Evolutionary conservation across 495 filamentous ascomycete genomes (phyloP).

Genomic region (Gamarada debralockiae): DNA sequence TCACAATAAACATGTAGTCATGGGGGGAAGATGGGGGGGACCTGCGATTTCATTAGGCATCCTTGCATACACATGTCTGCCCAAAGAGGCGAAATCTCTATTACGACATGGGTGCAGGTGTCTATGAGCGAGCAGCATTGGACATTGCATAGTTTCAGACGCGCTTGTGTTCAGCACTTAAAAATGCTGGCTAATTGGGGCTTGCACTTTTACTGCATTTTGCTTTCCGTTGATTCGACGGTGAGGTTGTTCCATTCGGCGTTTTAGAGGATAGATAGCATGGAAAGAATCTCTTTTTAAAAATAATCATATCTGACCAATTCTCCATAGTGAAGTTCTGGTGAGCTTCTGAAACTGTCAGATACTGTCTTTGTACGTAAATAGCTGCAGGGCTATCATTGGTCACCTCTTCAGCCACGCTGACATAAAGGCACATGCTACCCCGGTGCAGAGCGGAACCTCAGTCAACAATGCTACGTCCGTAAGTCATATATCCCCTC

Average conservation of each 20-base stretch:
- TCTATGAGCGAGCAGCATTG: not conserved
- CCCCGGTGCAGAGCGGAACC: no score
- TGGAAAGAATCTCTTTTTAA: constrained; percentile 2
- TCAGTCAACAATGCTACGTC: no score
- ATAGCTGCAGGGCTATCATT: no score
- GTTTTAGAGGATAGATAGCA: constrained; percentile 29
- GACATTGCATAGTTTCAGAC: not conserved
- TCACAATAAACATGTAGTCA: constrained; percentile 68
- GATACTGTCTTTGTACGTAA: no score
- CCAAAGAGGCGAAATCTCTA: constrained; percentile 5
- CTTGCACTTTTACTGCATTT: constrained; percentile 1
- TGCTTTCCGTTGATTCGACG: constrained; percentile 1
- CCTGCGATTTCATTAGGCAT: constrained; percentile 7
- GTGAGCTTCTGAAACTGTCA: no score
- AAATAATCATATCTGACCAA: not conserved
- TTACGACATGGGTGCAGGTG: no score
- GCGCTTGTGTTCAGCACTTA: no score
- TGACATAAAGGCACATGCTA: no score
- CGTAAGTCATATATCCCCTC: no score
- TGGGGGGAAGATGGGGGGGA: not conserved
- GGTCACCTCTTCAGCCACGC: no score
- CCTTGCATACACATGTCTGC: constrained; percentile 6
- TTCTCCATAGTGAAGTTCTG: no score
- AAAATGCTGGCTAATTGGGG: not conserved
- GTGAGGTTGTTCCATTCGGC: constrained; percentile 12